phyloP scores from a whole-genome alignment of 139 green algal genomes.

The Pycnococcus provasolii region DNA sequence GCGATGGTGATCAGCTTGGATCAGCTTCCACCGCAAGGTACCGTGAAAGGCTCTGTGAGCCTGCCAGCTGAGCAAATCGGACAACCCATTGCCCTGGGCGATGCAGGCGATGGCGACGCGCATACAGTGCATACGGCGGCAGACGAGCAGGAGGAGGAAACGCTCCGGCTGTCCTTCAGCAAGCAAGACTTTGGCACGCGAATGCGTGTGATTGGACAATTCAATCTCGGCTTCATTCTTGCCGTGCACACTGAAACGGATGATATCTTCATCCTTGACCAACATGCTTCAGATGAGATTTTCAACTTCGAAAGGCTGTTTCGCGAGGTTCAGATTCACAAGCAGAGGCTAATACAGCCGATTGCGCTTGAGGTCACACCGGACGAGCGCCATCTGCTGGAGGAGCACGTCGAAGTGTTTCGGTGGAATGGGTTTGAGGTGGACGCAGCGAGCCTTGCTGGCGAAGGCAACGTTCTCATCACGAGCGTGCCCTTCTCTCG shows the following conservation, averaged over 20 bases:
- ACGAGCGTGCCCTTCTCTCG: conserved; percentile 47
- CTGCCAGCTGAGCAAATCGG: too few relatives aligned
- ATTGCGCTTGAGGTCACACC: conserved; percentile 35
- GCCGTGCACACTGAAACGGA: conserved; percentile 34
- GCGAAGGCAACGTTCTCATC: conserved; percentile 22
- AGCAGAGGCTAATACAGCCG: conserved; percentile 70
- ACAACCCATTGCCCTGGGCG: neutral
- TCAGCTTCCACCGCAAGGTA: too few relatives aligned
- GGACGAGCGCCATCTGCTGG: conserved; percentile 41
- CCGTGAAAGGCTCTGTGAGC: too few relatives aligned
- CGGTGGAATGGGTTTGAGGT: conserved; percentile 74
- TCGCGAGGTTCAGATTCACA: conserved; percentile 47
- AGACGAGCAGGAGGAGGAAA: conserved; percentile 34
- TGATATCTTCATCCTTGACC: conserved; percentile 95
- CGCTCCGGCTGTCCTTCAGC: conserved; percentile 78
- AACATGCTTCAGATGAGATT: conserved; percentile 84
- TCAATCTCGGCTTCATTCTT: conserved; percentile 99
- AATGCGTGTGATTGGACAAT: conserved; percentile 71
- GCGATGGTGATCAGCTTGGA: too few relatives aligned
- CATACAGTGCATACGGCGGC: conserved; percentile 1
- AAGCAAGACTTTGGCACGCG: conserved; percentile 65
- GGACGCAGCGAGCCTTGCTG: neutral
- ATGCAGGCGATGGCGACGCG: conserved; percentile 10
- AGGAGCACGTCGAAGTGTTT: conserved; percentile 60
- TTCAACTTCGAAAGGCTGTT: conserved; percentile 81